phyloP scores from a whole-genome alignment of 495 filamentous ascomycete genomes.

The Trichoderma reesei region DNA sequence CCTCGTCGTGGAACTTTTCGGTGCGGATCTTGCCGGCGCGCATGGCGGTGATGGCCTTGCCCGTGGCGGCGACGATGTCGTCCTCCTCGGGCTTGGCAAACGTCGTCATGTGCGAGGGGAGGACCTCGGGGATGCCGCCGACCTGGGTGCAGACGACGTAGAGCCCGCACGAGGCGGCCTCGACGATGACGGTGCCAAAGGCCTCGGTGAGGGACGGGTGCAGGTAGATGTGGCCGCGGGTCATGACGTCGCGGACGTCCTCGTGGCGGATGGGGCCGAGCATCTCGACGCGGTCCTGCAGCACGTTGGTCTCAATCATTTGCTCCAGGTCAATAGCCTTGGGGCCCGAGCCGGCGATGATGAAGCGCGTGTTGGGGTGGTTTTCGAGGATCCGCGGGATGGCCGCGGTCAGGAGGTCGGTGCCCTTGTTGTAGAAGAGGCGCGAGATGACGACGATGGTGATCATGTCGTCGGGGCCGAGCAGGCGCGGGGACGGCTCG shows the following conservation, averaged over 20 bases:
- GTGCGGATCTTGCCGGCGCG: constrained; percentile 79
- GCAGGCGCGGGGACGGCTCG: constrained; percentile 31
- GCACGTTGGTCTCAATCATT: constrained; percentile 91
- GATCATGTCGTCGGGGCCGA: constrained; percentile 76
- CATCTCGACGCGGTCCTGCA: constrained; percentile 89
- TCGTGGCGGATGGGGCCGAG: constrained; percentile 88
- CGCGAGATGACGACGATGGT: constrained; percentile 96
- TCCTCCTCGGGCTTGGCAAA: constrained; percentile 91
- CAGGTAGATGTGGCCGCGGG: constrained; percentile 90
- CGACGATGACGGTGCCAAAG: constrained; percentile 94
- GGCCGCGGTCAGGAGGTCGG: constrained; percentile 85
- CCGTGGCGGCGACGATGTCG: constrained; percentile 74
- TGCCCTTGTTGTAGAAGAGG: constrained; percentile 98
- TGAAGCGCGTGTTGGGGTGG: constrained; percentile 90
- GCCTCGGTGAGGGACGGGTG: constrained; percentile 93
- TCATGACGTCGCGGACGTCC: constrained; percentile 97
- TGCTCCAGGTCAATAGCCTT: constrained; percentile 97
- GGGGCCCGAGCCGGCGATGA: constrained; percentile 89
- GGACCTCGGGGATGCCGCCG: constrained; percentile 90
- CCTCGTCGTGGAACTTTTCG: constrained; percentile 89
- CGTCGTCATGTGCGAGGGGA: constrained; percentile 87
- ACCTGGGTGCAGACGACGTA: constrained; percentile 96
- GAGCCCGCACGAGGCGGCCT: constrained; percentile 87
- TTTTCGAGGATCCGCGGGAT: constrained; percentile 83
- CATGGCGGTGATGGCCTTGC: constrained; percentile 67